Base-by-base conservation (phyloP, 2,329 filamentous ascomycete species). In the Hypoxylon sp. region DNA sequence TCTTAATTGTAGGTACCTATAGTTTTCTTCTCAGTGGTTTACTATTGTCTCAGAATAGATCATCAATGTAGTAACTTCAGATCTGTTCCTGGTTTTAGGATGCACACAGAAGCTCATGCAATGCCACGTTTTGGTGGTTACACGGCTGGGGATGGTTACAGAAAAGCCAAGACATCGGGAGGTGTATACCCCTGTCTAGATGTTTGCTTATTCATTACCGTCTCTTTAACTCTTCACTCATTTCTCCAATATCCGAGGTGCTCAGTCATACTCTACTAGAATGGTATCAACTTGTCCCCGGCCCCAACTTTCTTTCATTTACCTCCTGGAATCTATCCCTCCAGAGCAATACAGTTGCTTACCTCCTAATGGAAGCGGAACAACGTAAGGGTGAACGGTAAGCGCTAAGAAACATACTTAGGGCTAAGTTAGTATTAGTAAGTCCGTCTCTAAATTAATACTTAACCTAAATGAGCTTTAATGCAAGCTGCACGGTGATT, bases 101-200 rank as follows among this genome's bases (percentile, higher is more conserved):
- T 17, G 4, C 13, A 23, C 30, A 38, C 11, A 38, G 21, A 28
- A 14, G 38, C 43, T 38, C 55, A 25, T 28, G 49, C 19, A 43
- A 48, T 32, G 41, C 14, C 5, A 30, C 36, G n/a, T 21, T 13
- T 30, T 28, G 17, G 14, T 38, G 13, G 41, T 48, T 48, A 55
- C 61, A 64, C 48, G 25, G 28, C 30, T 30, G 25, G 41, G 36
- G 41, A 53, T 53, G 61, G 55, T 55, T 60, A 30, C 61, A 64
- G 55, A 13, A 63, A 32, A 17, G 43, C 55, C 41, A 59, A 64
- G 61, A 23, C 21, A 14, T n/a, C 19, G 13, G 6, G n/a, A 46
- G 17, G 19, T 45, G 10, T 10, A 41, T 19, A 32, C n/a, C 46
- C 43, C 5, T 5, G 11, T 14, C 25, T 17, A 7, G 19, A 10